Percentiles rank a stretch among this genome's conserved stretches.
Evolutionary conservation across 495 filamentous ascomycete species (phyloP).

Genomic region (Penicillium argentinense): DNA sequence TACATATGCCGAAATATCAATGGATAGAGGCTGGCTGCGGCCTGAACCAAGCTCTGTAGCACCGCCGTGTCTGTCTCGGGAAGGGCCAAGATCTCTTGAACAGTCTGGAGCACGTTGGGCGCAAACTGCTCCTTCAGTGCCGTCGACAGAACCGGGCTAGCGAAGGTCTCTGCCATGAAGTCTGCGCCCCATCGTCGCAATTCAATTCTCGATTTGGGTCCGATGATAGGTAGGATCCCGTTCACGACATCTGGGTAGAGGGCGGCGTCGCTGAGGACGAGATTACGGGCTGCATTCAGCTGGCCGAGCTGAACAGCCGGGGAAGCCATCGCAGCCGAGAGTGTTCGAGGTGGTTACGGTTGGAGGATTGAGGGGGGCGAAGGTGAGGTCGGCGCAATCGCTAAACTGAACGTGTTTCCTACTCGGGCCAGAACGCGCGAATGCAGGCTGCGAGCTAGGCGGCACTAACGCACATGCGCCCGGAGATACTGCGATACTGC

Average conservation of each 20-base stretch:
- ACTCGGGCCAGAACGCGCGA: background rate
- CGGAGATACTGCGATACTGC: background rate
- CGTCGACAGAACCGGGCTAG: conserved; percentile 71
- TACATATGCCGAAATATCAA: conserved; percentile 92
- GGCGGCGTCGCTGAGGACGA: conserved; percentile 77
- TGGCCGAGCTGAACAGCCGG: conserved; percentile 68
- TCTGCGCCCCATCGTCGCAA: conserved; percentile 94
- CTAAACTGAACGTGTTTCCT: background rate
- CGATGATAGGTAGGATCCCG: conserved; percentile 85
- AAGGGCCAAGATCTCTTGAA: conserved; percentile 71
- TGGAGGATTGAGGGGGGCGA: background rate
- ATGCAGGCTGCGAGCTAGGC: background rate
- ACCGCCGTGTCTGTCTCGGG: conserved; percentile 69
- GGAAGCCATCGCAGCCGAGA: conserved; percentile 42
- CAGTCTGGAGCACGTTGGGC: conserved; percentile 67
- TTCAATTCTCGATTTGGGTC: conserved; percentile 68
- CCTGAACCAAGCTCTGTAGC: conserved; percentile 79
- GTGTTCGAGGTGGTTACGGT: background rate
- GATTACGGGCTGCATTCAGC: conserved; percentile 80
- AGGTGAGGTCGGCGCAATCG: background rate
- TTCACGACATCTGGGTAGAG: conserved; percentile 90
- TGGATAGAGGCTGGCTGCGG: conserved; percentile 86
- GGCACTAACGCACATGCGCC: background rate
- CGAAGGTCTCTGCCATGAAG: conserved; percentile 94
- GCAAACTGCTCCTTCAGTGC: conserved; percentile 76